These are phyloP conservation scores for Lepidium campestre DNA, from an alignment of 441 rosid species.

Conservation along the genomic window DNA sequence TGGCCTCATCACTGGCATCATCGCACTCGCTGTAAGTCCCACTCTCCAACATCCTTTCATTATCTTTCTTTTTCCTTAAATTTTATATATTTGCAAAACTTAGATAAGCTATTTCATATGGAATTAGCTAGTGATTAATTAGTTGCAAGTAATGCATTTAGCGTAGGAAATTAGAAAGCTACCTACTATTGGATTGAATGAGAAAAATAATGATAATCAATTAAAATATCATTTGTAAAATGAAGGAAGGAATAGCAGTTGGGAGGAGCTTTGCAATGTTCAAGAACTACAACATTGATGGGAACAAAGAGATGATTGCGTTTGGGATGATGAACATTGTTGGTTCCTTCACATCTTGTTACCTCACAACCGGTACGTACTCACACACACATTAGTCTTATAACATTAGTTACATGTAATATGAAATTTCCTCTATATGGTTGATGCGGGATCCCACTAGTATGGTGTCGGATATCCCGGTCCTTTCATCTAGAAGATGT, in stretches of 20 bases:
- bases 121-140: background rate
- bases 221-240: background rate
- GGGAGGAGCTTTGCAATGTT: constrained; percentile 96
- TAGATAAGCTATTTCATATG: background rate
- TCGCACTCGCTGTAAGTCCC: constrained; percentile 78
- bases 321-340: constrained; percentile 88
- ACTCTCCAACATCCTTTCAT: background rate
- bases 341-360: constrained; percentile 94
- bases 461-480: too few species aligned
- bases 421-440: background rate
- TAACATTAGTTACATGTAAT: background rate
- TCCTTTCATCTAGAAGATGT: too few species aligned
- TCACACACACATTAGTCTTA: background rate
- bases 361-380: constrained; percentile 74
- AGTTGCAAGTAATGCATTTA: background rate
- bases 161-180: background rate
- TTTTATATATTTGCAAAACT: background rate
- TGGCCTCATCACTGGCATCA: constrained; percentile 82
- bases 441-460: too few species aligned
- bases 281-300: constrained; percentile 90
- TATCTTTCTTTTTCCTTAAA: background rate
- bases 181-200: too few species aligned
- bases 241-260: constrained; percentile 95
- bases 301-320: constrained; percentile 98
- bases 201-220: background rate